phyloP scores from a whole-genome alignment of 2,329 filamentous ascomycete species.

The Aspergillus sp. region DNA sequence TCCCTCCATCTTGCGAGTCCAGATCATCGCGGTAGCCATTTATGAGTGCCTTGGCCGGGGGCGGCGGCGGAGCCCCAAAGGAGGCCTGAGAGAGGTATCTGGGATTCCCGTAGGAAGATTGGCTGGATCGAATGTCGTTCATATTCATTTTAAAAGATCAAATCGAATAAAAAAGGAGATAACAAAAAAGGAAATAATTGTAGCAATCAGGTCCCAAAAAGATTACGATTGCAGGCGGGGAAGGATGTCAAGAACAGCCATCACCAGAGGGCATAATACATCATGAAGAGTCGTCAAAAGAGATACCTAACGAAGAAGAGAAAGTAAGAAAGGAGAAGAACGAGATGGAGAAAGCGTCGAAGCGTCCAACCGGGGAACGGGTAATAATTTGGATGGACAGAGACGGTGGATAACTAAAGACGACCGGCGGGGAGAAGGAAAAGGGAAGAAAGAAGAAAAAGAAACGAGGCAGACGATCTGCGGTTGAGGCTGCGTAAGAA shows the following conservation, averaged over 20 bases:
- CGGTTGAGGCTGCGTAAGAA: neutral
- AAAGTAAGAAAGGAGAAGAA: neutral
- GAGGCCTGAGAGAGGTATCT: constrained; percentile 32
- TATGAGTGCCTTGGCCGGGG: constrained; percentile 46
- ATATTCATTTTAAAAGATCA: constrained; percentile 25
- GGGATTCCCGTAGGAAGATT: constrained; percentile 38
- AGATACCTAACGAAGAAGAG: neutral
- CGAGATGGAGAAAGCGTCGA: neutral
- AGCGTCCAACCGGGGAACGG: neutral
- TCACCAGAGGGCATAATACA: constrained; percentile 12
- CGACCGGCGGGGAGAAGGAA: neutral
- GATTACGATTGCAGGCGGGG: constrained; percentile 3
- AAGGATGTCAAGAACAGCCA: constrained; percentile 10
- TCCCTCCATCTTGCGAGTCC: constrained; percentile 51
- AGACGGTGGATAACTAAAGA: neutral
- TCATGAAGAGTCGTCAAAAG: constrained; percentile 5
- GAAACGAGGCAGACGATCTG: neutral
- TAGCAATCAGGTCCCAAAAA: constrained; percentile 2
- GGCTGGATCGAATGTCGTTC: constrained; percentile 33
- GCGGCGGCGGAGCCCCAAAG: constrained; percentile 26
- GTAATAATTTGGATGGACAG: neutral
- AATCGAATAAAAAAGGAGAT: constrained; percentile 4
- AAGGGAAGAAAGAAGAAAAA: constrained; percentile 3
- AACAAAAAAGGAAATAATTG: constrained; percentile 1
- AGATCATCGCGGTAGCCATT: constrained; percentile 58